Evolutionary conservation across 176 grass and related monocot species (phyloP), one percentile per base, ranked within the genome.

Genomic region (Musa schizocarpa): DNA sequence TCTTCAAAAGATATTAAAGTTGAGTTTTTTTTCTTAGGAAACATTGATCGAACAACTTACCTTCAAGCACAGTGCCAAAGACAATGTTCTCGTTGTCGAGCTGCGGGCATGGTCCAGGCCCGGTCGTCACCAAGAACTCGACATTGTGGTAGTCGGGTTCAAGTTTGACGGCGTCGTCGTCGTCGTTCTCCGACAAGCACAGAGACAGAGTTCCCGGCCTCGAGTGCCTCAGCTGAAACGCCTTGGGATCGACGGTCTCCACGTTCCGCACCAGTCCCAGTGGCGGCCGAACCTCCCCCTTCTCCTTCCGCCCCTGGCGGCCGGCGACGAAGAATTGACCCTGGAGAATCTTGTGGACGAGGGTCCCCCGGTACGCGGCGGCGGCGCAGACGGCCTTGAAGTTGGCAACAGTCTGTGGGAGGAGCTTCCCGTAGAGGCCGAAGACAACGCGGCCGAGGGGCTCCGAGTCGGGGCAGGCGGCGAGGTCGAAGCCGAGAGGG

Each of bases 21-120:
- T 12, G 4, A n/a, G 13, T 7, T 20, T 21, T 53, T 53, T 72
- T 22, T 21, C 8, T 7, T 50, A 20, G 2, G 13, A 55, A 9
- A 1, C 11, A 74, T 27, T 56, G 52, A 74, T 71, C 29, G 55
- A 77, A 21, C 52, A 59, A 76, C 80, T 85, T 74, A 97, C 94
- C 94, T 93, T 97, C 90, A 73, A 97, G 81, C 79, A 97, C 93
- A 72, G 90, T 90, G n/a, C 93, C 93, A 61, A 97, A 93, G 53
- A 97, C 90, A 20, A 97, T 97, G 78, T 97, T 97, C 82, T 90
- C 81, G 9, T 85, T 84, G 84, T 97, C 93, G 69, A 97, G 93
- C 75, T 90, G 79, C 51, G 93, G 93, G 78, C 87, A 90, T 17
- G 93, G 93, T 17, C 90, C 90, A 43, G 93, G 93, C 52, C 93